phyloP scores from a whole-genome alignment of 1,284 basidiomycete species.

The Heterobasidion occidentale region DNA sequence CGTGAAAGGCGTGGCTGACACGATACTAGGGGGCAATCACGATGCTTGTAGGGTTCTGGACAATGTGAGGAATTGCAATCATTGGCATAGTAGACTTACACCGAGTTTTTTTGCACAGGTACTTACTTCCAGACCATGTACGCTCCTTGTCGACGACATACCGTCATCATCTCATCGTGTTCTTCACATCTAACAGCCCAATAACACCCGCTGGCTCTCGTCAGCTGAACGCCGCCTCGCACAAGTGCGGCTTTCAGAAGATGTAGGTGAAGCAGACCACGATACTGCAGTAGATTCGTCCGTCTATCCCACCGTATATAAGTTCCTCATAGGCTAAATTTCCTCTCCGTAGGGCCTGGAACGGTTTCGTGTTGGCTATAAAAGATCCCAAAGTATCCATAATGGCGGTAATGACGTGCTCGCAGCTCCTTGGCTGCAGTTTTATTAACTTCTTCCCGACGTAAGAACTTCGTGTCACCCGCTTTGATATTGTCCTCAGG shows the following conservation, averaged over 20 bases:
- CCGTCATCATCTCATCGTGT: too few species aligned
- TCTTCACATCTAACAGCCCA: slow-evolving; percentile 28
- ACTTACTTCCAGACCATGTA: slow-evolving; percentile 19
- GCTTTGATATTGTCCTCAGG: too few species aligned
- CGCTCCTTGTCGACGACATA: slow-evolving; percentile 1
- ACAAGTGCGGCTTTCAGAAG: slow-evolving; percentile 65
- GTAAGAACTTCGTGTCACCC: slow-evolving; percentile 23
- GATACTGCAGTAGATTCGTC: slow-evolving; percentile 49
- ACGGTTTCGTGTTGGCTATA: slow-evolving; percentile 50
- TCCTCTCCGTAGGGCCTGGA: slow-evolving; percentile 29
- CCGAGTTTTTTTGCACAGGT: slow-evolving; percentile 2
- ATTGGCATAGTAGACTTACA: slow-evolving; percentile 9
- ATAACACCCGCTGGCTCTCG: slow-evolving; percentile 64
- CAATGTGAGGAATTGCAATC: slow-evolving; percentile 29
- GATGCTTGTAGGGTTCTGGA: slow-evolving; percentile 44
- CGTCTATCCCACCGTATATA: slow-evolving; percentile 14
- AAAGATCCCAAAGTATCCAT: slow-evolving; percentile 56
- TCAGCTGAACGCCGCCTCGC: slow-evolving; percentile 55
- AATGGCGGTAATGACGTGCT: slow-evolving; percentile 46
- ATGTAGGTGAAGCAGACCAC: slow-evolving; percentile 65
- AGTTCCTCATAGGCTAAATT: too few species aligned
- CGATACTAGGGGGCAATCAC: slow-evolving; percentile 45
- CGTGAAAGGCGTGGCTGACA: too few species aligned
- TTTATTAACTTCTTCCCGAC: slow-evolving; percentile 75
- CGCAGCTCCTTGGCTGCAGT: slow-evolving; percentile 52